Evolutionary conservation across 2,329 filamentous ascomycete species (phyloP), one percentile per base, ranked within the genome.

Genomic region (Hymenoscyphus linearis): DNA sequence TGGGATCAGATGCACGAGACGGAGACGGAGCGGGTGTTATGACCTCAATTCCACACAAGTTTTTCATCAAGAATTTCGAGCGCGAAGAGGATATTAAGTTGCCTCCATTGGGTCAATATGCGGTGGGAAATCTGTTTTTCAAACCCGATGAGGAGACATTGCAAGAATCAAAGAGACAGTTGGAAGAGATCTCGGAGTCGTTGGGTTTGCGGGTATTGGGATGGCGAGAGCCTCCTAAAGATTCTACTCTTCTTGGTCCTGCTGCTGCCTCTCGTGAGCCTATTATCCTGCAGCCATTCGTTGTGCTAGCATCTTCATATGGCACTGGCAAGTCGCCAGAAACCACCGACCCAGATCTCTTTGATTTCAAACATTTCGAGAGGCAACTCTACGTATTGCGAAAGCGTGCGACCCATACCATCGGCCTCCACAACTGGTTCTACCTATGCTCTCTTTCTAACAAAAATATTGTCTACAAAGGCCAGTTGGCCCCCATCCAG

Each of bases 381-480:
- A 86, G 89, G 72, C 93, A 97, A 79, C 83, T 99, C 60, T 99
- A 93, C 76, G 84, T 98, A 65, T 85, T 99, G 69, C 89, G 93
- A 74, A 99, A 99, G 83, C 90, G 92, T 71, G 89, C 93, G 59
- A 96, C 93, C 55, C 92, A 97, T 80, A 89, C 91, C 71, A 95
- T 97, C 74, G 93, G 93, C 63, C 84, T 97, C 60, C 91, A 96
- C 77, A 97, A 97, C 77, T 98, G 93, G 93, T 98, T 98, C 82
- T 98, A 98, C 76, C 82, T 98, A 62, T 98, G 93, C 83, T 96
- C 92, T 56, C 80, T 98, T 68, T 95, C 76, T 54, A 97, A 96
- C 86, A 93, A 93, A 79, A 98, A 98, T 80, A 98, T 98, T 78
- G 91, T 98, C 63, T 98, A 98, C 84, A 98, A 98, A 83, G 93